phyloP scores from a whole-genome alignment of 176 grass and related monocot genomes.

The Zoysia pacifica region DNA sequence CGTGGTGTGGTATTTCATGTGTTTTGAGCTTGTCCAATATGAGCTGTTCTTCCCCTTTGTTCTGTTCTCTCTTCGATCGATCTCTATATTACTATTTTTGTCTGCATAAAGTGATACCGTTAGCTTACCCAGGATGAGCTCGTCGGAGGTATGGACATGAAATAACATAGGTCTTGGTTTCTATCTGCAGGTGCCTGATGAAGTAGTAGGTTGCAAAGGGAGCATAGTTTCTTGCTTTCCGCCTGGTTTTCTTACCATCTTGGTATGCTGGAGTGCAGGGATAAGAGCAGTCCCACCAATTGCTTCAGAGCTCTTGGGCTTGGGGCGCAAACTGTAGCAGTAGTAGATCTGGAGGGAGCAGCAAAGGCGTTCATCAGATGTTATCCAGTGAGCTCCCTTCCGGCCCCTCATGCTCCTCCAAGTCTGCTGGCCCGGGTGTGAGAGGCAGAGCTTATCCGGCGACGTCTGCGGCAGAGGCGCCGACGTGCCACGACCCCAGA shows the following conservation, averaged over 20 bases:
- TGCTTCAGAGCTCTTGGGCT: constrained; percentile 80
- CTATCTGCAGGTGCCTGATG: constrained; percentile 47
- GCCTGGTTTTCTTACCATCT: constrained; percentile 44
- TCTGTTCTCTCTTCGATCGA: not conserved
- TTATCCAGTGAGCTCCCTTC: constrained; percentile 76
- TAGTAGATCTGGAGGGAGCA: constrained; percentile 45
- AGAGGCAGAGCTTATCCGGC: constrained; percentile 41
- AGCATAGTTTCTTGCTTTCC: constrained; percentile 54
- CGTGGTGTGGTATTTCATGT: constrained; percentile 80
- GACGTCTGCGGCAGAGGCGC: constrained; percentile 21
- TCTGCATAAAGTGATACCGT: constrained; percentile 85
- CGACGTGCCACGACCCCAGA: constrained; percentile 40
- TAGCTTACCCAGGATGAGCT: constrained; percentile 35
- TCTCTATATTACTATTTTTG: constrained; percentile 32
- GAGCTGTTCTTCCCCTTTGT: constrained; percentile 4
- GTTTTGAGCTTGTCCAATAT: constrained; percentile 19
- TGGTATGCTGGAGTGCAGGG: constrained; percentile 85
- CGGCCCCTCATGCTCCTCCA: constrained; percentile 65
- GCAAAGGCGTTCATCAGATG: constrained; percentile 83
- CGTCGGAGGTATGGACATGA: constrained; percentile 63
- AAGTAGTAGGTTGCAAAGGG: constrained; percentile 28
- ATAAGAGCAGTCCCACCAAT: constrained; percentile 70
- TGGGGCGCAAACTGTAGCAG: constrained; percentile 45
- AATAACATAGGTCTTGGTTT: constrained; percentile 66
- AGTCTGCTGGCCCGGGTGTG: constrained; percentile 50